These are phyloP conservation scores for Acanthamoeba royreba DNA, from an alignment of 208 protist genomes.

Conservation along the genomic window DNA sequence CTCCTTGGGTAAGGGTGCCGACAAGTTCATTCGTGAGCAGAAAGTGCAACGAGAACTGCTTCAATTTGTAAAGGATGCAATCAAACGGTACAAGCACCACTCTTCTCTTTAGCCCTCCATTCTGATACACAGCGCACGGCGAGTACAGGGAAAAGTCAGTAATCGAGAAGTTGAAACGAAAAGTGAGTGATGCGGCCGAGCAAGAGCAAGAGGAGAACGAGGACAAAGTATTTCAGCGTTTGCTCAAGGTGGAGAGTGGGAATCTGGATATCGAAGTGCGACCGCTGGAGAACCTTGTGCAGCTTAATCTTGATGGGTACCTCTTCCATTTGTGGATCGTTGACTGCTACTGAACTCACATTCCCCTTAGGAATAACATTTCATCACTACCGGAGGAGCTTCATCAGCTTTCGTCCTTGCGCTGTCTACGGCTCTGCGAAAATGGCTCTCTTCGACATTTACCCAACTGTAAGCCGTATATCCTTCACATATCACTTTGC, in stretches of 20 bases:
- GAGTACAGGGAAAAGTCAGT: too few relatives aligned
- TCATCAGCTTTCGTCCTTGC: background rate
- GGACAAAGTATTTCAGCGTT: background rate
- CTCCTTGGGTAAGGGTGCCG: background rate
- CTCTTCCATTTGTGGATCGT: background rate
- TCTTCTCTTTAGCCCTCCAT: too few relatives aligned
- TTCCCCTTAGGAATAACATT: background rate
- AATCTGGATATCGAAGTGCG: background rate
- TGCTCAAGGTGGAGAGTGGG: background rate
- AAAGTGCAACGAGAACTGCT: background rate
- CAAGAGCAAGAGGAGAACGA: background rate
- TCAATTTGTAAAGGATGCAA: background rate
- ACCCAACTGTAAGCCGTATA: background rate
- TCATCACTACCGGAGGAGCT: background rate
- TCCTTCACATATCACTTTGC: background rate
- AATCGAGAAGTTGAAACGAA: too few relatives aligned
- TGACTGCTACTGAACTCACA: background rate
- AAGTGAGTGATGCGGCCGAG: background rate
- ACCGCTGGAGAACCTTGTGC: background rate
- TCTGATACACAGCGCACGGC: background rate
- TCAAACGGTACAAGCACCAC: too few relatives aligned
- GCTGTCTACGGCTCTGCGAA: background rate
- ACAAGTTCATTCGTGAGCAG: background rate
- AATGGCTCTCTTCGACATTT: background rate
- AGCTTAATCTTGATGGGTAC: background rate